Conservation (phyloP, 352 stramenopile genomes). For the Phytophthora idaei region DNA sequence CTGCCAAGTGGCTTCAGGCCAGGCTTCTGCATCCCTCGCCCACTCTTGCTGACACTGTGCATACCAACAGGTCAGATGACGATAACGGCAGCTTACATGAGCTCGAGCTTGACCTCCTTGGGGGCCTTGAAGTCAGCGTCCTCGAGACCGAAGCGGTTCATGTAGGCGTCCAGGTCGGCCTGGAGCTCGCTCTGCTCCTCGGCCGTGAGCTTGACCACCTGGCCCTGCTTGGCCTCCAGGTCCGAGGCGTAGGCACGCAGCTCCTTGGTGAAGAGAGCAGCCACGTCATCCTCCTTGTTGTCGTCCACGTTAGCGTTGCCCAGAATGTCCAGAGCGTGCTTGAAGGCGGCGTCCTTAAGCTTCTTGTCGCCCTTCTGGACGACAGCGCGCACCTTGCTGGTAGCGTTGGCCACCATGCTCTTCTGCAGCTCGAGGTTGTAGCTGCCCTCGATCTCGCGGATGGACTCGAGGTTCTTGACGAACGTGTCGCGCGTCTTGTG, state of each 20-base stretch:
- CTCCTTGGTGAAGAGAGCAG: constrained; percentile 84
- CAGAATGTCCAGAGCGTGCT: constrained; percentile 85
- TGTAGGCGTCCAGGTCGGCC: constrained; percentile 85
- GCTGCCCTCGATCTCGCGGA: constrained; percentile 79
- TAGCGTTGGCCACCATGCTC: constrained; percentile 77
- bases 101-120: constrained; percentile 86
- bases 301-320: constrained; percentile 71
- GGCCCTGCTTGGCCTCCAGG: constrained; percentile 81
- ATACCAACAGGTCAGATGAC: constrained; percentile 17
- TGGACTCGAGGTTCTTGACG: constrained; percentile 88
- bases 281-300: constrained; percentile 85
- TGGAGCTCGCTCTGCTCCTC: constrained; percentile 85
- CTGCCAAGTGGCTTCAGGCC: constrained; percentile 22
- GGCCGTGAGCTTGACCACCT: constrained; percentile 73
- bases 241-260: constrained; percentile 75
- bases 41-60: constrained; percentile 20
- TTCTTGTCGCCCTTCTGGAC: constrained; percentile 86
- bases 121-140: constrained; percentile 79
- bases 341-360: constrained; percentile 85
- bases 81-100: constrained; percentile 67
- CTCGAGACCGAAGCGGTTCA: constrained; percentile 86
- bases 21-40: constrained; percentile 18
- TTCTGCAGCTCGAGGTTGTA: constrained; percentile 88
- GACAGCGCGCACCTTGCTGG: constrained; percentile 71
- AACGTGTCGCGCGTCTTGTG: constrained; percentile 90